Evolutionary conservation across 2,329 filamentous ascomycete species (phyloP), one percentile per base, ranked within the genome.

Genomic region (Aspergillus fumigatus): DNA sequence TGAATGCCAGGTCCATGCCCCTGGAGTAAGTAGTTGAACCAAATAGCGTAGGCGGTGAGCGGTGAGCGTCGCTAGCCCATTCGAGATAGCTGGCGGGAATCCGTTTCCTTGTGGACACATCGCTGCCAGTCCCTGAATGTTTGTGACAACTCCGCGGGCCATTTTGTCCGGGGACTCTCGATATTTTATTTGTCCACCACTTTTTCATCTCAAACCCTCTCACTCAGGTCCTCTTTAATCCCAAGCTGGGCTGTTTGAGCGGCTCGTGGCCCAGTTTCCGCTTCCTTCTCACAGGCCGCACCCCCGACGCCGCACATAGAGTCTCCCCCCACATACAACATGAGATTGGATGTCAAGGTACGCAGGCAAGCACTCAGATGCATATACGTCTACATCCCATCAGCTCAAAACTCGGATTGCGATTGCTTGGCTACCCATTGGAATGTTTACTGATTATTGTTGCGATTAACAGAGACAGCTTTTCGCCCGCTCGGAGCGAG

Each of bases 401-500:
- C 5, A 14, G 5, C 14, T 38, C 7, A 3, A 38, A 17, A 38
- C 32, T 6, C 14, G 11, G 14, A 7, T 19, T 49, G 51, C 54
- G 11, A 40, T 58, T 29, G 3, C 2, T 50, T 48, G 52, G 23
- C 25, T n/a, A 53, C 25, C 51, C 11, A 3, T 35, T 58, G 51
- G 32, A 14, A 56, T n/a, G 38, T 57, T 61, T 59, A 70, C 79
- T 80, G 68, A 81, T 62, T 51, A 61, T 62, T 62, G 72, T 68
- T 55, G 57, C 70, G 49, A 60, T 53, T 62, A 51, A 69, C 62
- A 91, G 88, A 86, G 87, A 77, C 88, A 91, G 78, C 84, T 91
- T 68, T 90, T 91, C 80, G 89, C 90, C 77, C 86, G 92, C 77
- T 95, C 90, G 70, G 91, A 97, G 84, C 88, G 93, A 79, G 93